A percentile compares a stretch with the other conserved stretches of the same genome.
Conservation (phyloP, 2,329 filamentous ascomycete genomes). For the Calonectria fujianensis region DNA sequence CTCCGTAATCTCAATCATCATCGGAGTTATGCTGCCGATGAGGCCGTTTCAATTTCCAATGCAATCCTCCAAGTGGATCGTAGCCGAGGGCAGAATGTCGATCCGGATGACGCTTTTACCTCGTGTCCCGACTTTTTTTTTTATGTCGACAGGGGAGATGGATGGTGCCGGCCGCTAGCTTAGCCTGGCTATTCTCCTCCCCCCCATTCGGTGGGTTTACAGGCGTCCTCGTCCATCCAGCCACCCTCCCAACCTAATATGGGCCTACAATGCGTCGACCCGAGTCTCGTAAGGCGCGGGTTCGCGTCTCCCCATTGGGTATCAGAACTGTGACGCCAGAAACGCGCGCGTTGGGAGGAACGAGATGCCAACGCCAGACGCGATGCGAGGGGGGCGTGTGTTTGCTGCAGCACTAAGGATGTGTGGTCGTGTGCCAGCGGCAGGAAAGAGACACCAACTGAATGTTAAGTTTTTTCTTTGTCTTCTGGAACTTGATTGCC, state of each 20-base stretch:
- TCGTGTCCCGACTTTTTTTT: slow-evolving; percentile 39
- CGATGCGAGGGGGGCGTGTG: slow-evolving; percentile 36
- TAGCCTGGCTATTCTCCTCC: slow-evolving; percentile 40
- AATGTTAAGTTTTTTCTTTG: slow-evolving; percentile 7
- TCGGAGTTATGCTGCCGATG: slow-evolving; percentile 33
- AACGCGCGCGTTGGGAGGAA: slow-evolving; percentile 51
- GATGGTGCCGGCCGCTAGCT: slow-evolving; percentile 50
- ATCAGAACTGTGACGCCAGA: slow-evolving; percentile 47
- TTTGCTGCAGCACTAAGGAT: slow-evolving; percentile 18
- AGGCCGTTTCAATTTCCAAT: slow-evolving; percentile 41
- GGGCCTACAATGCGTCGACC: slow-evolving; percentile 47
- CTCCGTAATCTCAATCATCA: slow-evolving; percentile 7
- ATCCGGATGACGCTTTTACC: slow-evolving; percentile 43
- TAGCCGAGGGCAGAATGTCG: slow-evolving; percentile 40
- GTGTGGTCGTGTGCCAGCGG: slow-evolving; percentile 42
- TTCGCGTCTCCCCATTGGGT: slow-evolving; percentile 50
- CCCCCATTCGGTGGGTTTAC: slow-evolving; percentile 42
- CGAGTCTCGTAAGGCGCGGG: slow-evolving; percentile 51
- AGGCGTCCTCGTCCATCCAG: slow-evolving; percentile 51
- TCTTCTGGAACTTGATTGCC: slow-evolving; percentile 17
- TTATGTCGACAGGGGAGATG: slow-evolving; percentile 44
- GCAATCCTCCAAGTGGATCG: slow-evolving; percentile 45
- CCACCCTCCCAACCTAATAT: slow-evolving; percentile 46
- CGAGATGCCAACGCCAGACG: slow-evolving; percentile 36
- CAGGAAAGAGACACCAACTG: slow-evolving; percentile 24